Conservation (phyloP, 306 rosid genomes). For the Leucaena leucocephala region DNA sequence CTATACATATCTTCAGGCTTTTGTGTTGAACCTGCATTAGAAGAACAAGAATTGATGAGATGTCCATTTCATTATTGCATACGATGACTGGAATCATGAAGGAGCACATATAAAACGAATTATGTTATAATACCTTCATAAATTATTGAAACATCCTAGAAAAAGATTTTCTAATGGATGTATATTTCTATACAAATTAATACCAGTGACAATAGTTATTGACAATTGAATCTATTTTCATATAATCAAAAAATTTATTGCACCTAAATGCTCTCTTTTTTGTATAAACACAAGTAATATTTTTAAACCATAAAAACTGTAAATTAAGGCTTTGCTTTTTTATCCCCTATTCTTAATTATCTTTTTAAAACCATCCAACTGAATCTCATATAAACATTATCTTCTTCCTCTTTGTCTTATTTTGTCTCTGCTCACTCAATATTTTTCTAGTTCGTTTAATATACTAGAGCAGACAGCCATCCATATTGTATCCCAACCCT, state of each 20-base stretch:
- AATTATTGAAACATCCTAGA: not conserved
- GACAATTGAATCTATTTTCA: not conserved
- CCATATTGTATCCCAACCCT: not conserved
- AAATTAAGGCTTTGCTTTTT: not conserved
- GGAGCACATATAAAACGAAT: slow-evolving; percentile 3
- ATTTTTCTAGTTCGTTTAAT: not conserved
- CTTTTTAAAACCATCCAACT: not conserved
- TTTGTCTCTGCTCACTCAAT: not conserved
- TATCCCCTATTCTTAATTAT: not conserved
- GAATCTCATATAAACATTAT: not conserved
- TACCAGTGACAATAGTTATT: not conserved
- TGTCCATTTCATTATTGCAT: slow-evolving; percentile 23
- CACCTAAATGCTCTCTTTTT: not conserved
- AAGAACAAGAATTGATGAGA: slow-evolving; percentile 18
- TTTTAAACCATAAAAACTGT: not conserved
- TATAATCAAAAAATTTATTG: not conserved
- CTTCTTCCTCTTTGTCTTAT: not conserved
- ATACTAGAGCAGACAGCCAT: not conserved
- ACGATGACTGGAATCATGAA: slow-evolving; percentile 4
- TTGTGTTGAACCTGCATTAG: slow-evolving; percentile 85
- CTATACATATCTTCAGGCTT: slow-evolving; percentile 99
- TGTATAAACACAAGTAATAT: not conserved
- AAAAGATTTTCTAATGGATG: not conserved
- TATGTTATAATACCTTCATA: slow-evolving; percentile 13
- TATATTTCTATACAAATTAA: not conserved